These are phyloP conservation scores for Selenicereus undatus DNA, from an alignment of 148 eudicot genomes.

Conservation along the genomic window DNA sequence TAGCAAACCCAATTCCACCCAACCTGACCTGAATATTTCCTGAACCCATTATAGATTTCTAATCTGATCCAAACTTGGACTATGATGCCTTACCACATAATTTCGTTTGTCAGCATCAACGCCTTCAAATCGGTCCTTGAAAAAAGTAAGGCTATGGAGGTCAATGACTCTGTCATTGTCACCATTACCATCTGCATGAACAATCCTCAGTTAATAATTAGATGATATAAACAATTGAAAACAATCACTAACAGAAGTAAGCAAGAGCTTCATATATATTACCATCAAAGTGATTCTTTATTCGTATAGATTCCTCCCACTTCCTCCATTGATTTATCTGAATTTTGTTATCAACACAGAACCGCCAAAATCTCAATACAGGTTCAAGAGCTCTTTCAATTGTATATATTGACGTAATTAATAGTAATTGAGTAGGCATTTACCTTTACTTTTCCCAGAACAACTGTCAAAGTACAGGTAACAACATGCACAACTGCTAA, in stretches of 20 bases:
- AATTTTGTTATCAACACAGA: not conserved
- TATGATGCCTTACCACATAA: conserved; percentile 15
- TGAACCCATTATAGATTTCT: too few species aligned
- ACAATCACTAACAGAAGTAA: not conserved
- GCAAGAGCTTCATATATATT: not conserved
- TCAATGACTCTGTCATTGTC: not conserved
- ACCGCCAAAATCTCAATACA: not conserved
- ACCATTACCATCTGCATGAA: conserved; percentile 6
- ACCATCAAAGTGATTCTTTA: conserved; percentile 6
- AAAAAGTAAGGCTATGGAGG: conserved; percentile 20
- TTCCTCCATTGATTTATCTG: conserved; percentile 34
- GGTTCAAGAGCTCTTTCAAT: not conserved
- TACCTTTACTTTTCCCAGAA: conserved; percentile 31
- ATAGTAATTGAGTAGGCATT: not conserved
- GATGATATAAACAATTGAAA: not conserved
- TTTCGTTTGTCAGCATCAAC: conserved; percentile 31
- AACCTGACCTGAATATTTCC: not conserved
- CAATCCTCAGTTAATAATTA: not conserved
- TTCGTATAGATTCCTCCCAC: conserved; percentile 30
- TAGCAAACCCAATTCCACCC: too few species aligned
- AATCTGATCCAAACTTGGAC: not conserved
- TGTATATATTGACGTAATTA: not conserved
- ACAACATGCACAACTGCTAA: conserved; percentile 30
- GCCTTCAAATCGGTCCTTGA: conserved; percentile 21
- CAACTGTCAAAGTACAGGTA: conserved; percentile 28